These are phyloP conservation scores for Microdochium nivale DNA, from an alignment of 2,329 filamentous ascomycete genomes.

Conservation along the genomic window DNA sequence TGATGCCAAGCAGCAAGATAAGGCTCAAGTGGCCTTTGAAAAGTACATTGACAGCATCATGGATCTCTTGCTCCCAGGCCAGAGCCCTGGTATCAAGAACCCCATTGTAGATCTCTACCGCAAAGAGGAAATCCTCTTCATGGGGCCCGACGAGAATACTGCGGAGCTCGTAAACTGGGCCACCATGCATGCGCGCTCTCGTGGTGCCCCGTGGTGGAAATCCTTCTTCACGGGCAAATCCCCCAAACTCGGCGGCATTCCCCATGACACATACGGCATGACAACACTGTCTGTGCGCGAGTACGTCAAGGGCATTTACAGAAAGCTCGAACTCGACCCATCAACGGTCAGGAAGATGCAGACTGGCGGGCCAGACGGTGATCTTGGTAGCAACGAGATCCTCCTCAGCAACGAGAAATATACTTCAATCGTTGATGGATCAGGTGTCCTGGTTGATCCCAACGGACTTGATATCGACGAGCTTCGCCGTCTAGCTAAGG, in stretches of 20 bases:
- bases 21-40: constrained; percentile 85
- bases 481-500: constrained; percentile 74
- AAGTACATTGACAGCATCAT: constrained; percentile 99
- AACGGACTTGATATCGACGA: constrained; percentile 81
- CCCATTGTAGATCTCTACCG: constrained; percentile 93
- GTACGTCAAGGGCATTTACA: constrained; percentile 93
- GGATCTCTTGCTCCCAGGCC: constrained; percentile 81
- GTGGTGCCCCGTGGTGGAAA: constrained; percentile 98
- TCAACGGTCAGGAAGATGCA: constrained; percentile 85
- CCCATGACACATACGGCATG: constrained; percentile 95
- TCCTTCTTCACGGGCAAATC: constrained; percentile 99
- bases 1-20: constrained; percentile 90
- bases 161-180: constrained; percentile 97
- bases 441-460: constrained; percentile 88
- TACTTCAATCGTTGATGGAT: constrained; percentile 89
- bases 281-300: constrained; percentile 94
- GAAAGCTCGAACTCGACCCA: constrained; percentile 86
- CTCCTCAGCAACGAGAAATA: constrained; percentile 94
- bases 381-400: constrained; percentile 96
- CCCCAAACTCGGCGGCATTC: constrained; percentile 89
- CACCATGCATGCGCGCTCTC: constrained; percentile 81
- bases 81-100: constrained; percentile 96
- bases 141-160: constrained; percentile 98
- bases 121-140: constrained; percentile 94
- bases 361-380: constrained; percentile 93